Percentiles rank a stretch among this genome's conserved stretches.
These are phyloP conservation scores for Fusarium sp. DNA, from an alignment of 2,329 filamentous ascomycete genomes.

Conservation along the genomic window DNA sequence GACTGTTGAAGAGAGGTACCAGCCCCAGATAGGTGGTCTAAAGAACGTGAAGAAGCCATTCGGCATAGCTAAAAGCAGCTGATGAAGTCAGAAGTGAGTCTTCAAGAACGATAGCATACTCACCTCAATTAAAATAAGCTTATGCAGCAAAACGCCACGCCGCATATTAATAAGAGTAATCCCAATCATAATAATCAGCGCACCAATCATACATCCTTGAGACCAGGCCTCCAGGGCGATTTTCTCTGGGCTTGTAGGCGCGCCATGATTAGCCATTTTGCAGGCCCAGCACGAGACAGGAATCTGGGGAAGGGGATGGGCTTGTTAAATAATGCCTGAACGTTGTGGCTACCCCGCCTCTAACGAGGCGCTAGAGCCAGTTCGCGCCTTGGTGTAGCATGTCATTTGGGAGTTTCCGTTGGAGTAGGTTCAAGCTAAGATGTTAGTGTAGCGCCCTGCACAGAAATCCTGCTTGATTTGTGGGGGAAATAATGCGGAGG, in stretches of 20 bases:
- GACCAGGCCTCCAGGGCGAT: constrained; percentile 59
- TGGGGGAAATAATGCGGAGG: accelerated
- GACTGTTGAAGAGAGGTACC: constrained; percentile 71
- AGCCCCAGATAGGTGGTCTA: constrained; percentile 63
- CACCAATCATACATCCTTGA: constrained; percentile 61
- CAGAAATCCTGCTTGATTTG: not conserved
- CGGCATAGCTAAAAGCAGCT: too few relatives aligned
- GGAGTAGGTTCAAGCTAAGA: not conserved
- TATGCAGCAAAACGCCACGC: constrained; percentile 58
- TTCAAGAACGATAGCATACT: too few relatives aligned
- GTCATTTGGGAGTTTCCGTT: not conserved
- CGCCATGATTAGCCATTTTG: constrained; percentile 3
- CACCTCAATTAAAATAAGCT: constrained; percentile 63
- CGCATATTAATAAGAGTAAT: constrained; percentile 64
- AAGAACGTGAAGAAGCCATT: constrained; percentile 71
- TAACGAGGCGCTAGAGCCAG: not conserved
- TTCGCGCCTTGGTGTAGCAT: too few relatives aligned
- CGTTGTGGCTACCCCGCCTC: not conserved
- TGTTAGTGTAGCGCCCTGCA: not conserved
- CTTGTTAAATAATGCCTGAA: not conserved
- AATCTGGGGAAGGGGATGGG: not conserved
- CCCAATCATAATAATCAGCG: constrained; percentile 59
- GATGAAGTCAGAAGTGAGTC: too few relatives aligned
- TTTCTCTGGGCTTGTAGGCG: constrained; percentile 19
- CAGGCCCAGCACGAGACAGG: not conserved